Evolutionary conservation across 2,329 filamentous ascomycete species (phyloP).

Genomic region (Fusarium camptoceras): DNA sequence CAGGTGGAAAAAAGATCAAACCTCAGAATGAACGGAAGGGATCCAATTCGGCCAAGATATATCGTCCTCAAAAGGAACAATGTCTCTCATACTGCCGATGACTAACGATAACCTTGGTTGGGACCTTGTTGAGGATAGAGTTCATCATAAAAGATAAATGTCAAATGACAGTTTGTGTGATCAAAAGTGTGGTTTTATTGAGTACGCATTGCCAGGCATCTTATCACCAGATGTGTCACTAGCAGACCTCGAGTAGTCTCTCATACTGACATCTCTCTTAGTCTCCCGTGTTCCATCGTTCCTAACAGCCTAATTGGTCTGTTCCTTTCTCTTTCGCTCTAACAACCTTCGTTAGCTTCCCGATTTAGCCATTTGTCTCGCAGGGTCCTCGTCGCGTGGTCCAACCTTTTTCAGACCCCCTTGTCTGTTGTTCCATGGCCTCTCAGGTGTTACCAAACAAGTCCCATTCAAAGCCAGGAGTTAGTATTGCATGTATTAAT

Average conservation of each 20-base stretch:
- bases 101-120: too few relatives aligned
- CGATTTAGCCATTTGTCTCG: not conserved
- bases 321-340: not conserved
- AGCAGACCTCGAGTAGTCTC: too few relatives aligned
- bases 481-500: too few relatives aligned
- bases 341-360: rapidly evolving
- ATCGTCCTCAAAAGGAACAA: not conserved
- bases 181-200: too few relatives aligned
- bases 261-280: not conserved
- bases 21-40: not conserved
- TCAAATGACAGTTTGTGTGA: too few relatives aligned
- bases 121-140: too few relatives aligned
- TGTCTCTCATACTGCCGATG: not conserved
- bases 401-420: not conserved
- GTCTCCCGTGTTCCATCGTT: not conserved
- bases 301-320: not conserved
- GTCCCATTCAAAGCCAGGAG: too few relatives aligned
- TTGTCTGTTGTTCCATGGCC: not conserved
- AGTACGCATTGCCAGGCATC: too few relatives aligned
- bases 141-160: too few relatives aligned
- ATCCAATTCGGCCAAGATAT: not conserved
- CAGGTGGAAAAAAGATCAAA: too few relatives aligned
- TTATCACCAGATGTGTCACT: too few relatives aligned
- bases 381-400: not conserved
- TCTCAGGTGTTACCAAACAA: not conserved